Evolutionary conservation across 1,284 basidiomycete genomes (phyloP).

Genomic region (Cutaneotrichosporon dermatis): DNA sequence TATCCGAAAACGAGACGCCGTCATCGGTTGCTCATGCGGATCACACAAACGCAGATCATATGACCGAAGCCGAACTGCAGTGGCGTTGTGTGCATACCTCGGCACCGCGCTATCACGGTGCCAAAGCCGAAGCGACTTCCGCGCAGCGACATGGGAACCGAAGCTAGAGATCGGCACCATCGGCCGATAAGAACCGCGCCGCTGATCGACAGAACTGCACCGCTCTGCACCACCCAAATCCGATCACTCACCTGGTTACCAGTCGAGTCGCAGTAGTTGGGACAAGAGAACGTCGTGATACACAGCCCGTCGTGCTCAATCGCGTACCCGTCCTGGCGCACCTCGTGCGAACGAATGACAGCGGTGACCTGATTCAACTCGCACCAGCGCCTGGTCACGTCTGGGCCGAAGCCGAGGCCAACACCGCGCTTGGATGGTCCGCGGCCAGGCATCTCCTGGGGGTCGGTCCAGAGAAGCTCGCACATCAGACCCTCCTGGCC

Average conservation of each 20-base stretch:
- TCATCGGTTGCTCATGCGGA: too few species aligned
- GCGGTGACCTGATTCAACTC: constrained; percentile 79
- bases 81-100: too few species aligned
- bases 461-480: constrained; percentile 87
- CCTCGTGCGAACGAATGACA: constrained; percentile 94
- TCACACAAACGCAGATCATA: too few species aligned
- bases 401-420: constrained; percentile 92
- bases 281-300: constrained; percentile 50
- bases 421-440: constrained; percentile 97
- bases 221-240: background rate
- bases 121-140: too few species aligned
- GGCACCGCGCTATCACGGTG: too few species aligned
- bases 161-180: too few species aligned
- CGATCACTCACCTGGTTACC: constrained; percentile 48
- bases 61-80: too few species aligned
- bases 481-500: constrained; percentile 95
- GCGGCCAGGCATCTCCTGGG: constrained; percentile 82
- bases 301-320: constrained; percentile 56
- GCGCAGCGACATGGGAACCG: too few species aligned
- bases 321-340: constrained; percentile 68
- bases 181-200: too few species aligned
- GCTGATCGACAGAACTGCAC: background rate
- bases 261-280: constrained; percentile 49
- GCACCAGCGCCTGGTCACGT: constrained; percentile 85
- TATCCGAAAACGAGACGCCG: too few species aligned